Conservation (phyloP, 225 moss, liverwort and hornwort species). For the Rhytidiadelphus loreus region DNA sequence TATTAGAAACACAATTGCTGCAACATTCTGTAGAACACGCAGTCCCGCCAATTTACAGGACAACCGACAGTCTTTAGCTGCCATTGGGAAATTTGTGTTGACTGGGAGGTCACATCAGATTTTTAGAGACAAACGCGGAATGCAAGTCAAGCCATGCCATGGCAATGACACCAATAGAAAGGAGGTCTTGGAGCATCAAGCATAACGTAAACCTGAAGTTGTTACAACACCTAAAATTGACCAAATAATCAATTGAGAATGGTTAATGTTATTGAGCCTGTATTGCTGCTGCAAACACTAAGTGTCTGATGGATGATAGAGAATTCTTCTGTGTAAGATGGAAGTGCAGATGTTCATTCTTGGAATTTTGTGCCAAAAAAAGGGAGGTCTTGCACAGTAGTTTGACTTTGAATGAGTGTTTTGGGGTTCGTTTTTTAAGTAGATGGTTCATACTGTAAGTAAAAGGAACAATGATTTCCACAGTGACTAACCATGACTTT, state of each 20-base stretch:
- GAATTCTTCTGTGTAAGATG: fast-evolving
- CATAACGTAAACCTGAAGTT: neutral
- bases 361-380: neutral
- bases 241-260: neutral
- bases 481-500: fast-evolving
- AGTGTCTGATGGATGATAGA: fast-evolving
- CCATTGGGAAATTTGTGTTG: neutral
- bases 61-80: neutral
- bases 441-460: fast-evolving
- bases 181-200: neutral
- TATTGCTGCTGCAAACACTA: fast-evolving
- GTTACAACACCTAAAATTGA: neutral
- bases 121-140: neutral
- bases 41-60: neutral
- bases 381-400: fast-evolving
- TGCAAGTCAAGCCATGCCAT: neutral
- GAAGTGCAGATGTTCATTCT: neutral
- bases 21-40: neutral
- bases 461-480: too few relatives aligned
- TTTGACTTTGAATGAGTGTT: neutral
- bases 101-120: neutral
- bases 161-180: neutral
- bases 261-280: too few relatives aligned
- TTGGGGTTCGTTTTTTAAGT: too few relatives aligned
- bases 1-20: neutral